Base-by-base conservation (phyloP, 78 protist species). In the Dictyostelium capitatum region DNA sequence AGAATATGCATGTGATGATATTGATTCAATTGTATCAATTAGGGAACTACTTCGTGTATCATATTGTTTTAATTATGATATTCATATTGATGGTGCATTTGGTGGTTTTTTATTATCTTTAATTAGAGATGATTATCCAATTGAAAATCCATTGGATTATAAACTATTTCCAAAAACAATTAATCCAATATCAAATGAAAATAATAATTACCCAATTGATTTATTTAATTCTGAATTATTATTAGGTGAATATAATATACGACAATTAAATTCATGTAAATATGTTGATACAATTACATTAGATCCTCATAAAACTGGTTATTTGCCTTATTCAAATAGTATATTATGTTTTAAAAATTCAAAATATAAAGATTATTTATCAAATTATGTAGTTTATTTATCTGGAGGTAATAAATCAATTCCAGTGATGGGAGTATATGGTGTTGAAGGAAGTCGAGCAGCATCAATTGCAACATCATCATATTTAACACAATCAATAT, bases 21-120 rank as follows among this genome's bases (percentile, higher is more conserved):
- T 75, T 11, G 65, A 75, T 48, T 8, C 10, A 25, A 75, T 75
- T 1, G 0, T 75, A 9, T 8, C 23, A 46, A 46, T 75, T 25
- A 25, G 64, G 50, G 25, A 75, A 11, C 28, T 50, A 75, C 25
- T 25, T 23, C 17, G 81, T 14, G 12, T 17, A 20, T 23, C 23
- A 3, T 37, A 11, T n/a, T 25, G 25, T 17, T 50, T 75, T n/a
- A 50, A 50, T 25, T 75, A 50, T 50, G 62, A 46, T 23, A 48
- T 75, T 6, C 81, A 75, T 75, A 64, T 75, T 11, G 81, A 75
- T 28, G 81, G 41, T 25, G 62, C 74, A 15, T 46, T 72, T 9
- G 79, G 79, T n/a, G 79, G 54, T 15, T 72, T 20, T 41, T 46
- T 47, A 19, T 72, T 72, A 46, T 41, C 79, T 15, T 41, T 20